Evolutionary conservation across 768 basidiomycete genomes (phyloP).

Genomic region (Rossbeevera mucosa): DNA sequence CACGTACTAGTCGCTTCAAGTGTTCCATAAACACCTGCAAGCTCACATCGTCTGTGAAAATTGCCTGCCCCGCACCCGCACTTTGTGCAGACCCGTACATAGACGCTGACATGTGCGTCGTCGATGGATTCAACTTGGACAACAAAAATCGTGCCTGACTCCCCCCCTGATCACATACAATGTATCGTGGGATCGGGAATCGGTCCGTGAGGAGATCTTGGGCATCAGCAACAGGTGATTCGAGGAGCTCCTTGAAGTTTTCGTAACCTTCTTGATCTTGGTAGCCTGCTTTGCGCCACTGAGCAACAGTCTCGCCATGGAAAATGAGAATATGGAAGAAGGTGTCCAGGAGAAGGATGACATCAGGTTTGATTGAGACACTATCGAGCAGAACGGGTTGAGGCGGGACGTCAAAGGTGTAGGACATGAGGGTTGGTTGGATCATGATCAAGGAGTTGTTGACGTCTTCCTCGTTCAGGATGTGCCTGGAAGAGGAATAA

Average conservation of each 20-base stretch:
- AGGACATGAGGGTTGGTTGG: conserved; percentile 98
- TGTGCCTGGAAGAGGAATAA: conserved; percentile 55
- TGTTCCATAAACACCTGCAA: conserved; percentile 98
- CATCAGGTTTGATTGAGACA: conserved; percentile 95
- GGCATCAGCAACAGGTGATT: conserved; percentile 82
- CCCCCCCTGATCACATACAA: conserved; percentile 96
- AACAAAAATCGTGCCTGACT: conserved; percentile 97
- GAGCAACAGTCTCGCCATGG: conserved; percentile 95
- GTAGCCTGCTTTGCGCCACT: conserved; percentile 97
- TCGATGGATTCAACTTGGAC: conserved; percentile 94
- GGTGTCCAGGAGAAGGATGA: conserved; percentile 93
- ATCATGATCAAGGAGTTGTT: conserved; percentile 99
- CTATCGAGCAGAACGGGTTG: conserved; percentile 96
- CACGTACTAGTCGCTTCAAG: conserved; percentile 81
- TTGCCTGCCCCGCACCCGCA: conserved; percentile 76
- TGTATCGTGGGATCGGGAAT: conserved; percentile 95
- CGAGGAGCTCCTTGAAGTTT: conserved; percentile 93
- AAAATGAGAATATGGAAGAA: conserved; percentile 99
- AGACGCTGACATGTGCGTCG: conserved; percentile 89
- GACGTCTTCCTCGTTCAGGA: conserved; percentile 95
- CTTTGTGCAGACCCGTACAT: conserved; percentile 82
- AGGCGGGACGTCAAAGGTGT: conserved; percentile 85
- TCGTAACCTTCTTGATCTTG: conserved; percentile 99
- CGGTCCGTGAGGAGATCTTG: conserved; percentile 95
- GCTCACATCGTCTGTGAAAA: conserved; percentile 98